A percentile compares a stretch with the other conserved stretches of the same genome.
phyloP scores from a whole-genome alignment of 208 protist species.

The Trypanosoma boissoni region DNA sequence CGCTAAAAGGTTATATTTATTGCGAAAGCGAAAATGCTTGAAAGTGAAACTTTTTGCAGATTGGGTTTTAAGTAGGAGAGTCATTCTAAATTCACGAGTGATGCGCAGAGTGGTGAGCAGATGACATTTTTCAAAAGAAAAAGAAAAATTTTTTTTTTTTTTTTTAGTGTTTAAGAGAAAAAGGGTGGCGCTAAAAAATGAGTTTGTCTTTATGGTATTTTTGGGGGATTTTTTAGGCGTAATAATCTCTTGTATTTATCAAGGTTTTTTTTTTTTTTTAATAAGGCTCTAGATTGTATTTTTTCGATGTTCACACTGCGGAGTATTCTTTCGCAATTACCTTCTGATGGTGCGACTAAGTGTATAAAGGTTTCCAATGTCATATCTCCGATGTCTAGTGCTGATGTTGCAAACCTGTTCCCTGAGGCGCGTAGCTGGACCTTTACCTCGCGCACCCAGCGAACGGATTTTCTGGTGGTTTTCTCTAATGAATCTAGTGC shows the following conservation, averaged over 20 bases:
- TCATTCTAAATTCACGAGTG: too few species aligned
- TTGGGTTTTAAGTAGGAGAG: too few species aligned
- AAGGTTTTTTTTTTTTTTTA: background rate
- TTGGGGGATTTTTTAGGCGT: background rate
- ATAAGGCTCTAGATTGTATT: background rate
- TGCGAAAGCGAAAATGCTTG: too few species aligned
- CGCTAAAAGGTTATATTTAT: too few species aligned
- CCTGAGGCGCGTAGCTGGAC: constrained; percentile 28
- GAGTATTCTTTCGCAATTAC: constrained; percentile 16
- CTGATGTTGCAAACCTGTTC: constrained; percentile 26
- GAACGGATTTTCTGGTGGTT: constrained; percentile 31
- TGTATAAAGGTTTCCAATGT: constrained; percentile 36
- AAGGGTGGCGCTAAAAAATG: background rate
- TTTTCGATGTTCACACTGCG: constrained; percentile 21
- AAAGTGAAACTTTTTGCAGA: too few species aligned
- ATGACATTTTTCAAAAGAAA: background rate
- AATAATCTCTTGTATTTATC: background rate
- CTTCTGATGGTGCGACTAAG: constrained; percentile 26
- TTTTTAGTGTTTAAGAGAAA: background rate
- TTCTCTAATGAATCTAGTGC: constrained; percentile 27
- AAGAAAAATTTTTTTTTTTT: background rate
- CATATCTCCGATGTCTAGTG: constrained; percentile 32
- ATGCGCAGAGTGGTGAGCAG: too few species aligned
- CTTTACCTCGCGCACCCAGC: constrained; percentile 16
- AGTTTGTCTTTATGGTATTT: background rate